A percentile compares a stretch with the other conserved stretches of the same genome.
phyloP scores from a whole-genome alignment of 2,329 filamentous ascomycete genomes.

The Coniochaeta pulveracea region DNA sequence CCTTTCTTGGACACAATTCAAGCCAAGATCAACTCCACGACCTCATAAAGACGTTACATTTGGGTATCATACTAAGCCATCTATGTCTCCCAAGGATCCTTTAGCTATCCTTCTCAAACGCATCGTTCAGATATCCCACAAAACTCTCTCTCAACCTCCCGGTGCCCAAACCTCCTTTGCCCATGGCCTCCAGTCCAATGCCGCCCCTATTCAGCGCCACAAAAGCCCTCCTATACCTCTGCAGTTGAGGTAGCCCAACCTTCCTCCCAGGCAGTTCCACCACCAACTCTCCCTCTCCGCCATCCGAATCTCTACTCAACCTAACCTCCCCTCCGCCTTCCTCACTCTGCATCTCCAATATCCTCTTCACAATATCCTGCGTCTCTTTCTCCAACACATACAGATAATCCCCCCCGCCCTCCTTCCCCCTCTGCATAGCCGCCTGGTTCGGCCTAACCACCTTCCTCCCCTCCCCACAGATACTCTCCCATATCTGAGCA shows the following conservation, averaged over 20 bases:
- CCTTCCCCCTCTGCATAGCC: constrained; percentile 51
- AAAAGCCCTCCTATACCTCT: constrained; percentile 67
- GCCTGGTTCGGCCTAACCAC: constrained; percentile 63
- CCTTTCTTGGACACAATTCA: too few species aligned
- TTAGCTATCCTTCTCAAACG: constrained; percentile 46
- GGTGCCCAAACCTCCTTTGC: constrained; percentile 33
- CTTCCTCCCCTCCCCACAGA: constrained; percentile 53
- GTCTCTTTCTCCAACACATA: constrained; percentile 72
- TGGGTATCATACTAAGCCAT: neutral
- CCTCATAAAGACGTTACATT: neutral
- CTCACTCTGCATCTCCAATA: constrained; percentile 59
- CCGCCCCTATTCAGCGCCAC: constrained; percentile 63
- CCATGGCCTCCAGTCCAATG: constrained; percentile 46
- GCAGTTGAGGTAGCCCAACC: constrained; percentile 62
- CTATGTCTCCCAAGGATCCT: neutral
- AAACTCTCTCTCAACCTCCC: constrained; percentile 50
- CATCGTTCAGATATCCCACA: constrained; percentile 55
- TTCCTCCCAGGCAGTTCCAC: constrained; percentile 57
- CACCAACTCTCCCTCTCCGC: constrained; percentile 34
- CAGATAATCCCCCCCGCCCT: constrained; percentile 62
- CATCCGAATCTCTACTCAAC: constrained; percentile 23
- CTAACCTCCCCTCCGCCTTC: constrained; percentile 49
- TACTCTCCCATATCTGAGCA: constrained; percentile 62
- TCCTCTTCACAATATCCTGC: constrained; percentile 60
- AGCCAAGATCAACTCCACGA: too few species aligned